Evolutionary conservation across 305 asterid genomes (phyloP).

Genomic region (Fraxinus xanthoxyloides): DNA sequence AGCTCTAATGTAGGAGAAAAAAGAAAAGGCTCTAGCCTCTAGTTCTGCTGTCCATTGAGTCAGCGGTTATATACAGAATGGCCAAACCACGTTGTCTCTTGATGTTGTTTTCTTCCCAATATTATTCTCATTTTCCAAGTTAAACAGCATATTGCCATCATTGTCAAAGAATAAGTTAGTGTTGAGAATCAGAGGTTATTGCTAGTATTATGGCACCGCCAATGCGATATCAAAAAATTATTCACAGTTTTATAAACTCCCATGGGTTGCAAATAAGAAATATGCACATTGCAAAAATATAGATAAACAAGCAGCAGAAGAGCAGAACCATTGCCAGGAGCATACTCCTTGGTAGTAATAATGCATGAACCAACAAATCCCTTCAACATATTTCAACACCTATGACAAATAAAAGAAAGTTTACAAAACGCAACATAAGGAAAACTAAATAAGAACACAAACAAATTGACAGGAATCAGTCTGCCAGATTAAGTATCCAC

Average conservation of each 20-base stretch:
- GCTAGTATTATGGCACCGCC: not conserved
- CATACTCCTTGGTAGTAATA: slow-evolving; percentile 68
- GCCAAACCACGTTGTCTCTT: not conserved
- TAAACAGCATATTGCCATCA: not conserved
- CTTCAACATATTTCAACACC: slow-evolving; percentile 63
- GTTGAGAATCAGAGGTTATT: not conserved
- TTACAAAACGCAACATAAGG: not conserved
- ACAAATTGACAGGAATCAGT: slow-evolving; percentile 8
- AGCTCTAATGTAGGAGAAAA: not conserved
- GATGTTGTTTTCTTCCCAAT: not conserved
- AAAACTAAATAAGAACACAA: slow-evolving; percentile 9
- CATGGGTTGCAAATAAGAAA: not conserved
- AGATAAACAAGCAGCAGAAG: slow-evolving; percentile 2
- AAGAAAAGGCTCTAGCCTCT: not conserved
- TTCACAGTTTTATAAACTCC: not conserved
- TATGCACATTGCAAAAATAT: not conserved
- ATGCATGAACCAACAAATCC: slow-evolving; percentile 66
- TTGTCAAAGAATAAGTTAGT: not conserved
- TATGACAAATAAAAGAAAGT: slow-evolving; percentile 25
- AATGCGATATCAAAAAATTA: not conserved
- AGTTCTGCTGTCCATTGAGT: not conserved
- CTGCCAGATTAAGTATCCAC: slow-evolving; percentile 3
- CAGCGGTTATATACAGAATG: not conserved
- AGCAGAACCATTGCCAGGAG: slow-evolving; percentile 63
- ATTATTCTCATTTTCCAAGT: slow-evolving; percentile 1